Conservation (phyloP, 345 rosid species). For the Heritiera littoralis region DNA sequence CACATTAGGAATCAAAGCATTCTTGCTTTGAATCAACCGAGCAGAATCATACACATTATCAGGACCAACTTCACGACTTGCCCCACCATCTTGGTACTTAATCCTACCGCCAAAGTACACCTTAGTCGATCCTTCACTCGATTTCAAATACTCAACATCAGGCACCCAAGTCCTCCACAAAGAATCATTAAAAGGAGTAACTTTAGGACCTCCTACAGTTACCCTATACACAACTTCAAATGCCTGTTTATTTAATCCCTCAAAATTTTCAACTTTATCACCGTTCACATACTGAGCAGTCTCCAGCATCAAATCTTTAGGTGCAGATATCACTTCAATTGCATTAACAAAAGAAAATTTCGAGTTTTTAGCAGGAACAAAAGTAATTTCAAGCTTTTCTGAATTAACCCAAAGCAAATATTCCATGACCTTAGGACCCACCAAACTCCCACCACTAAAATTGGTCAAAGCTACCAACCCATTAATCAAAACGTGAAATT, state of each 20-base stretch:
- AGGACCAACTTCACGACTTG: slow-evolving; percentile 79
- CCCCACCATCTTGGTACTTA: slow-evolving; percentile 60
- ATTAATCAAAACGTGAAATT: slow-evolving; percentile 76
- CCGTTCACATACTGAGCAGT: slow-evolving; percentile 43
- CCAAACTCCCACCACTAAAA: slow-evolving; percentile 44
- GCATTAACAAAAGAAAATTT: slow-evolving; percentile 76
- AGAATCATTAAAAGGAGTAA: slow-evolving; percentile 87
- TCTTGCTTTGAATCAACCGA: slow-evolving; percentile 53
- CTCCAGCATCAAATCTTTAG: slow-evolving; percentile 72
- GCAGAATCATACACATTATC: slow-evolving; percentile 71
- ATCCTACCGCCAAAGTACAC: slow-evolving; percentile 60
- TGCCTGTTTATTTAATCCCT: slow-evolving; percentile 57
- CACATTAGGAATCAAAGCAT: slow-evolving; percentile 44
- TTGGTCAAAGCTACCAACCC: slow-evolving; percentile 67
- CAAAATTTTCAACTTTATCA: slow-evolving; percentile 43
- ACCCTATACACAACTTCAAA: slow-evolving; percentile 60
- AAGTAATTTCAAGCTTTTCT: slow-evolving; percentile 51
- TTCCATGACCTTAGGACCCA: slow-evolving; percentile 55
- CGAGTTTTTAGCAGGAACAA: slow-evolving; percentile 50
- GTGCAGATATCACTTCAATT: slow-evolving; percentile 88
- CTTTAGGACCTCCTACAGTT: slow-evolving; percentile 82
- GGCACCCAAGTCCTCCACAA: slow-evolving; percentile 92
- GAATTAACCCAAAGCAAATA: slow-evolving; percentile 55
- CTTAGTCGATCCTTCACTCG: slow-evolving; percentile 41
- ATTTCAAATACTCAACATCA: slow-evolving; percentile 65